Conservation (phyloP, 106 monocot species). For the Phalaenopsis aphrodite region DNA sequence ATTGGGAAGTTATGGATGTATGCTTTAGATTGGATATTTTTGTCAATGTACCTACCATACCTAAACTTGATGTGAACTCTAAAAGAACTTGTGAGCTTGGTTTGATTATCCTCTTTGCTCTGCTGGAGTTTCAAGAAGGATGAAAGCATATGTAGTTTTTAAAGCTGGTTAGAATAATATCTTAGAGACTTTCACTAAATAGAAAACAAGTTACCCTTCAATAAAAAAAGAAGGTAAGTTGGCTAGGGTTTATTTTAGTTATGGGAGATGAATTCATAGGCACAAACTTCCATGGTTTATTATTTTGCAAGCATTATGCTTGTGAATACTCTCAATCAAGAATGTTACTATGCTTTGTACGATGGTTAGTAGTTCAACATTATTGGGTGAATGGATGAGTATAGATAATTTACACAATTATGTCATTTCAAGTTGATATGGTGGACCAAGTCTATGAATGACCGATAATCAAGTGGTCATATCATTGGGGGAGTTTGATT, state of each 20-base stretch:
- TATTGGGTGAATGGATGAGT: neutral
- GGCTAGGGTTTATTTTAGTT: neutral
- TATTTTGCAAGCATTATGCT: neutral
- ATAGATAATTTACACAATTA: neutral
- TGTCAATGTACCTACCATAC: neutral
- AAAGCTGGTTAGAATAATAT: no score
- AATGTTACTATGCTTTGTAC: neutral
- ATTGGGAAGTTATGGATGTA: neutral
- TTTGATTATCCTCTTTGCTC: neutral
- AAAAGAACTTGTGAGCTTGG: neutral
- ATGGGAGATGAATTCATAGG: neutral
- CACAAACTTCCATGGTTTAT: neutral
- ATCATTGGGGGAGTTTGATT: neutral
- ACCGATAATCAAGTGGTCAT: neutral
- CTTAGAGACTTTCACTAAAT: no score
- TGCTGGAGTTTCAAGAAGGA: no score
- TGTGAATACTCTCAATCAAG: neutral
- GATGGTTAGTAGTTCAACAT: neutral
- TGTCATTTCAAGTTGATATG: neutral
- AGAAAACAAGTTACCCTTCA: no score
- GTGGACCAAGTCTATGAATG: no score
- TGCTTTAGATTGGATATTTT: neutral
- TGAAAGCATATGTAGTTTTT: no score
- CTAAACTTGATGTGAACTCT: neutral
- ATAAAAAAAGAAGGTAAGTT: neutral